A percentile compares a stretch with the other conserved stretches of the same genome.
Conservation (phyloP, 148 eudicot genomes). For the Vaccinium darrowii region DNA sequence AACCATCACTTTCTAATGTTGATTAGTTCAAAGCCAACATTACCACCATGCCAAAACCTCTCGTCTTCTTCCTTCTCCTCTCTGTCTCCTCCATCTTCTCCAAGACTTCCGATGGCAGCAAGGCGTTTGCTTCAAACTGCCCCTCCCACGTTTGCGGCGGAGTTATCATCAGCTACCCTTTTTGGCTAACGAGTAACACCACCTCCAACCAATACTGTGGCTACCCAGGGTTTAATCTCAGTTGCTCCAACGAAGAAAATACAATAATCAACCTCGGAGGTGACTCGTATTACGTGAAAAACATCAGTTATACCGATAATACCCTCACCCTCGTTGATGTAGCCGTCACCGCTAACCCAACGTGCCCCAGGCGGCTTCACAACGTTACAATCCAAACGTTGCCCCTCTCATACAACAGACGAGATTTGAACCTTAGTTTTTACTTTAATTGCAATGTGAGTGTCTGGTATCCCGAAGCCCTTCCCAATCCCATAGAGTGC, state of each 20-base stretch:
- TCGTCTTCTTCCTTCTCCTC: not conserved
- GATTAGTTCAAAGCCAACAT: not conserved
- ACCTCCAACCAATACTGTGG: not conserved
- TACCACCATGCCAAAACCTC: not conserved
- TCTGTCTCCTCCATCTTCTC: not conserved
- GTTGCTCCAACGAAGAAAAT: not conserved
- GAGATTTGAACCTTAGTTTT: not conserved
- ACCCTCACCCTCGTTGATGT: not conserved
- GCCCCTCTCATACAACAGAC: not conserved
- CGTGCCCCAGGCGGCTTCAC: not conserved
- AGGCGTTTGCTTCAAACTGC: not conserved
- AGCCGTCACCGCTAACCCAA: not conserved
- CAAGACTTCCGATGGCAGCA: not conserved
- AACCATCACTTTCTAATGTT: not conserved
- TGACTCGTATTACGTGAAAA: not conserved
- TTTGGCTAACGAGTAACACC: not conserved
- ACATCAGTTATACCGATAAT: not conserved
- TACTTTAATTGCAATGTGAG: not conserved
- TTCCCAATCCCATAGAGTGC: not conserved
- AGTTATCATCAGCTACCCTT: not conserved
- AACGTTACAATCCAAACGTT: not conserved
- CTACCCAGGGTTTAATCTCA: not conserved
- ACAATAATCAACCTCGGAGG: not conserved
- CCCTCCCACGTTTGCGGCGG: not conserved
- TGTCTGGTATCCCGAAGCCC: no score